These are phyloP conservation scores for Ophiocordyceps polyrhachis-furcata DNA, from an alignment of 2,329 filamentous ascomycete species.

Conservation along the genomic window DNA sequence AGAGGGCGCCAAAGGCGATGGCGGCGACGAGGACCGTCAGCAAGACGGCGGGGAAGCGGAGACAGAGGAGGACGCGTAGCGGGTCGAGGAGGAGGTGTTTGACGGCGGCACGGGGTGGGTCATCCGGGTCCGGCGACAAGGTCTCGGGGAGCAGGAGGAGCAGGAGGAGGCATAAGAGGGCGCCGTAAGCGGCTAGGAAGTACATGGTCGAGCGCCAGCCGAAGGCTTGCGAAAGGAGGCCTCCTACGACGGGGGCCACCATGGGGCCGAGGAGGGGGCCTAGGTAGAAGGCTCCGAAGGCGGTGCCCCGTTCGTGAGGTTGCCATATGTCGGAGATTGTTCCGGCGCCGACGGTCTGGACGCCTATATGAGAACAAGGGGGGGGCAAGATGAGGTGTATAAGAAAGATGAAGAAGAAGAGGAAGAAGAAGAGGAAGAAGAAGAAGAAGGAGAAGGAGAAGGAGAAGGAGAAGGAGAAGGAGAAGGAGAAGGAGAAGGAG, in stretches of 20 bases:
- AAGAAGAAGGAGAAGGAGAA: too few species aligned
- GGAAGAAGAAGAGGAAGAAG: too few species aligned
- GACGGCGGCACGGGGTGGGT: conserved; percentile 13
- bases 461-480: too few species aligned
- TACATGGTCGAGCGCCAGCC: conserved; percentile 65
- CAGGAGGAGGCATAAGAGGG: conserved; percentile 33
- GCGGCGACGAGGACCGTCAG: conserved; percentile 57
- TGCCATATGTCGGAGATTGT: conserved; percentile 75
- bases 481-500: too few species aligned
- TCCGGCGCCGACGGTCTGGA: conserved; percentile 67
- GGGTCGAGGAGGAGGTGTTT: conserved; percentile 54
- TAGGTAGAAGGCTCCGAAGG: conserved; percentile 73
- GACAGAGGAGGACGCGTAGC: conserved; percentile 47
- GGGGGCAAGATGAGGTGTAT: too few species aligned
- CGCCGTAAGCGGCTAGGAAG: conserved; percentile 57
- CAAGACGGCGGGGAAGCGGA: conserved; percentile 56
- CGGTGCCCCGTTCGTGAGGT: conserved; percentile 47
- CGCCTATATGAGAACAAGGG: too few species aligned
- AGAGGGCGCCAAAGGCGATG: conserved; percentile 58
- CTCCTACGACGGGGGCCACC: conserved; percentile 59
- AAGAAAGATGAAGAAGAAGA: too few species aligned
- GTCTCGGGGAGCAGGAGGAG: conserved; percentile 49
- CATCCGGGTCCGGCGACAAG: conserved; percentile 17
- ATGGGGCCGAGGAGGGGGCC: conserved; percentile 60
- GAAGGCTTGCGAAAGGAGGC: conserved; percentile 46